These are phyloP conservation scores for Pugionium dolabratum DNA, from an alignment of 345 rosid genomes.

Conservation along the genomic window DNA sequence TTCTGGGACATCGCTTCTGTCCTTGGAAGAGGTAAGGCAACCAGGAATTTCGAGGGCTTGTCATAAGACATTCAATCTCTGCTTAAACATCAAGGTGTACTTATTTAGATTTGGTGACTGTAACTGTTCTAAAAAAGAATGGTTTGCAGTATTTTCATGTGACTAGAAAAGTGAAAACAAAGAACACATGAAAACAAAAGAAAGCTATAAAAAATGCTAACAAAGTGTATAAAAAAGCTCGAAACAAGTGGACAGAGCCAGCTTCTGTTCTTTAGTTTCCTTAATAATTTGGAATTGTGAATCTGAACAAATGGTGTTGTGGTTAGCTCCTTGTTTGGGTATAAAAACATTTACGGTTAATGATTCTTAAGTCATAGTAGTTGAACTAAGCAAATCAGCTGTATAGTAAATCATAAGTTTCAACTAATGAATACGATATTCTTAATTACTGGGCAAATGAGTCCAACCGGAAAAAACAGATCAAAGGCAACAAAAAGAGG, in stretches of 20 bases:
- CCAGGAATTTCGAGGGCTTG: not conserved
- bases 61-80: too few species aligned
- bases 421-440: too few species aligned
- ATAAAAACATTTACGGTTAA: not conserved
- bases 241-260: not conserved
- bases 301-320: not conserved
- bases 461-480: too few species aligned
- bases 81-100: not conserved
- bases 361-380: too few species aligned
- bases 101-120: slow-evolving; percentile 8
- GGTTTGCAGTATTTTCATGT: slow-evolving; percentile 26
- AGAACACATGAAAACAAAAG: slow-evolving; percentile 25
- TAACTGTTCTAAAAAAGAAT: not conserved
- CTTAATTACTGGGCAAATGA: too few species aligned
- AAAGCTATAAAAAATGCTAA: not conserved
- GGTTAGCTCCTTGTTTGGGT: not conserved
- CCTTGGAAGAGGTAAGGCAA: slow-evolving; percentile 3
- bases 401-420: too few species aligned
- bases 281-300: not conserved
- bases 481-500: too few species aligned
- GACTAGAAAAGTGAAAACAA: slow-evolving; percentile 4
- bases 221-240: too few species aligned
- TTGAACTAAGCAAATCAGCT: too few species aligned
- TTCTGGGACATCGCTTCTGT: slow-evolving; percentile 11
- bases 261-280: slow-evolving; percentile 23